phyloP scores from a whole-genome alignment of 2,329 filamentous ascomycete genomes.

The Simplicillium aogashimaense region DNA sequence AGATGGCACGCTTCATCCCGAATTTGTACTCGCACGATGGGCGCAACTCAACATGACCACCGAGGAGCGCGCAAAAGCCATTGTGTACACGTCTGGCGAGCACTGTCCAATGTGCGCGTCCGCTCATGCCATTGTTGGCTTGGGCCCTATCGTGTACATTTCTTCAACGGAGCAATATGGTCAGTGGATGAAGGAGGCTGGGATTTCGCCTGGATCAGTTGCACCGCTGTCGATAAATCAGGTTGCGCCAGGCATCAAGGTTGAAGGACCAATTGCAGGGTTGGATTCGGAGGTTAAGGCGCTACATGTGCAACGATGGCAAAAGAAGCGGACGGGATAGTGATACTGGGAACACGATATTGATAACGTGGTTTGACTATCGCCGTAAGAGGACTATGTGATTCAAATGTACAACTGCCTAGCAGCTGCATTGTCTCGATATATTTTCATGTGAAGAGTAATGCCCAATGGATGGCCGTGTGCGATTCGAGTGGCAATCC shows the following conservation, averaged over 20 bases:
- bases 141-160: slow-evolving; percentile 23
- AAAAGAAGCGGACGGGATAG: no score
- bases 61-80: slow-evolving; percentile 25
- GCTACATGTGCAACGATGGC: no score
- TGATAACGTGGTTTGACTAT: no score
- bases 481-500: no score
- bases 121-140: slow-evolving; percentile 22
- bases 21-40: slow-evolving; percentile 25
- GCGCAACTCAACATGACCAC: slow-evolving; percentile 23
- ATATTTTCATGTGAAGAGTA: no score
- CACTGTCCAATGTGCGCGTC: slow-evolving; percentile 27
- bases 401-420: no score
- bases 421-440: no score
- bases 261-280: slow-evolving; percentile 18
- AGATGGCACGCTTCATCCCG: slow-evolving; percentile 23
- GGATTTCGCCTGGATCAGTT: slow-evolving; percentile 9
- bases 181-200: slow-evolving; percentile 18
- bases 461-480: no score
- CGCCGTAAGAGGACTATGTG: no score
- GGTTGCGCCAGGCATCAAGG: slow-evolving; percentile 16
- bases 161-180: slow-evolving; percentile 18
- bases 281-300: slow-evolving; percentile 4
- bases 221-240: slow-evolving; percentile 16
- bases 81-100: slow-evolving; percentile 26
- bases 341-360: no score